Conservation (phyloP, 1,284 basidiomycete species). For the Melanopsichium pennsylvanicum region DNA sequence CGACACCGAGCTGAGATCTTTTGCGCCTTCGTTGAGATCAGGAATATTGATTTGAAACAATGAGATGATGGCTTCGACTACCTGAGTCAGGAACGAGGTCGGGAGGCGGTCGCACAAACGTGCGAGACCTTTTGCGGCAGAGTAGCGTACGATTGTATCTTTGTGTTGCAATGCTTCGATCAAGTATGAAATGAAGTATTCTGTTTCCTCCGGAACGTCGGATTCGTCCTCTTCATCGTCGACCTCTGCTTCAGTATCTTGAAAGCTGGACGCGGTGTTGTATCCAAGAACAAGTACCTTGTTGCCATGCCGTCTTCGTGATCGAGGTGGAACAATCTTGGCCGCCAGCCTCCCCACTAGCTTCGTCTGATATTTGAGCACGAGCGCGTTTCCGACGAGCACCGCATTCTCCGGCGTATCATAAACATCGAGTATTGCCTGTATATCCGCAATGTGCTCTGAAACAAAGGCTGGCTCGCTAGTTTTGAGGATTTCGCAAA, state of each 20-base stretch:
- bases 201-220: constrained; percentile 83
- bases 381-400: constrained; percentile 35
- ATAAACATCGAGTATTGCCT: constrained; percentile 49
- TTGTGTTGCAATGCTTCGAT: constrained; percentile 84
- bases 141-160: constrained; percentile 96
- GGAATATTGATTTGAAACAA: constrained; percentile 73
- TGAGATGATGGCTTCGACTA: constrained; percentile 79
- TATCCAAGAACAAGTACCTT: constrained; percentile 22
- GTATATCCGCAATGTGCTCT: constrained; percentile 25
- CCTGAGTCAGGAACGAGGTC: constrained; percentile 76
- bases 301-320: constrained; percentile 10
- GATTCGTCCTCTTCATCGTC: constrained; percentile 67
- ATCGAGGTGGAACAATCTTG: constrained; percentile 49
- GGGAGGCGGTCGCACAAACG: constrained; percentile 84
- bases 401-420: constrained; percentile 64
- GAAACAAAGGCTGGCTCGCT: constrained; percentile 58
- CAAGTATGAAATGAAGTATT: constrained; percentile 77
- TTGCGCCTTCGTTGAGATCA: constrained; percentile 71
- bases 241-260: not conserved
- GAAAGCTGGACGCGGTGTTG: too few relatives aligned
- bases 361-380: constrained; percentile 59
- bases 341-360: constrained; percentile 56
- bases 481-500: constrained; percentile 78
- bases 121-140: constrained; percentile 89
- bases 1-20: constrained; percentile 72